Evolutionary conservation across 106 monocot genomes (phyloP).

Genomic region (Platanthera guangdongensis): DNA sequence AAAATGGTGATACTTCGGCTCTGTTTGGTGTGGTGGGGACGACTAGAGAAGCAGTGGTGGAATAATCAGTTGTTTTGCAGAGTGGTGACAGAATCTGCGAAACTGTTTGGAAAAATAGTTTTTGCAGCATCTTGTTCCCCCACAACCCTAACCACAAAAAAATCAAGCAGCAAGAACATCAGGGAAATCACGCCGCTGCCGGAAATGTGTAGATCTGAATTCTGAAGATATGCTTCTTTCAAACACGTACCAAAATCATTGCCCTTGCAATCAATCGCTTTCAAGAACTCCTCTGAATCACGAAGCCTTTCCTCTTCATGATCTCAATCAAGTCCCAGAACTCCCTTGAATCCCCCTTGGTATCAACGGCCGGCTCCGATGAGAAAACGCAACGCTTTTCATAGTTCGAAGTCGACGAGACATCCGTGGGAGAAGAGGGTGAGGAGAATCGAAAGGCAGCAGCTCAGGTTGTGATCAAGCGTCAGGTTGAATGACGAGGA

Average conservation of each 20-base stretch:
- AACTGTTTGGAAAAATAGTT: too few relatives aligned
- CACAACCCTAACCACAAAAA: too few relatives aligned
- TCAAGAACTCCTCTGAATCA: constrained; percentile 38
- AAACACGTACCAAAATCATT: constrained; percentile 29
- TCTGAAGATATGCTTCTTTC: constrained; percentile 29
- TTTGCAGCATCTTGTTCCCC: too few relatives aligned
- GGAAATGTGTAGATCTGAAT: constrained; percentile 9
- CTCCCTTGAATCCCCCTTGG: constrained; percentile 13
- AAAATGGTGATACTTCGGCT: too few relatives aligned
- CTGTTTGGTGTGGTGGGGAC: too few relatives aligned
- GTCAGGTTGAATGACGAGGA: background rate
- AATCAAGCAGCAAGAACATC: too few relatives aligned
- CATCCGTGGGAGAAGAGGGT: background rate
- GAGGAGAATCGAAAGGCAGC: background rate
- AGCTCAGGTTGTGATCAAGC: background rate
- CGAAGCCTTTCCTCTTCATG: constrained; percentile 54
- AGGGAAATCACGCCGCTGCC: background rate
- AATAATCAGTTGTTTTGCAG: too few relatives aligned
- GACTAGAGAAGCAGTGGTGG: too few relatives aligned
- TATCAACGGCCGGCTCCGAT: constrained; percentile 14
- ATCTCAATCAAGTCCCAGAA: constrained; percentile 46
- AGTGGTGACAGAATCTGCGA: too few relatives aligned
- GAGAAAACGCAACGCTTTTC: constrained; percentile 25
- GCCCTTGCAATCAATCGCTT: constrained; percentile 20
- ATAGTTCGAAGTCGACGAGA: constrained; percentile 4